phyloP scores from a whole-genome alignment of 2,329 filamentous ascomycete species.

The Trichoderma sp. region DNA sequence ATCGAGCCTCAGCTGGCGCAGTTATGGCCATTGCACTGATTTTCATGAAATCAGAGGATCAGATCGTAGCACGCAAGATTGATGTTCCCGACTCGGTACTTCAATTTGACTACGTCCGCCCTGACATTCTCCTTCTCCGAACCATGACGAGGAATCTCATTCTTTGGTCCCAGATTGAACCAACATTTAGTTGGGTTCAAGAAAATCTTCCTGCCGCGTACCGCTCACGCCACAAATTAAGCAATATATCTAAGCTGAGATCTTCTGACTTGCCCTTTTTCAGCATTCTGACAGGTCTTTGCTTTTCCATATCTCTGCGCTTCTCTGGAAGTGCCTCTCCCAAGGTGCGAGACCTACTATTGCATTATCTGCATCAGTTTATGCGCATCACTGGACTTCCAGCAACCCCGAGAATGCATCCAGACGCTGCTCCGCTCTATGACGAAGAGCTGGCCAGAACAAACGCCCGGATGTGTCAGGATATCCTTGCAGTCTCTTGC shows the following conservation, averaged over 20 bases:
- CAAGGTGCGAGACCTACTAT: constrained; percentile 76
- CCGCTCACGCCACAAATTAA: constrained; percentile 63
- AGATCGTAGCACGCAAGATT: constrained; percentile 84
- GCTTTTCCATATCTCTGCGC: constrained; percentile 76
- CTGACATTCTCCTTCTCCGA: constrained; percentile 87
- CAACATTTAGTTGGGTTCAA: constrained; percentile 74
- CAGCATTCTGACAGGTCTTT: constrained; percentile 87
- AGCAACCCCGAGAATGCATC: constrained; percentile 36
- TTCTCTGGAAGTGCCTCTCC: constrained; percentile 73
- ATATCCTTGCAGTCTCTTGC: constrained; percentile 78
- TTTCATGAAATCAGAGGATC: constrained; percentile 95
- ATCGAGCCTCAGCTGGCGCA: constrained; percentile 90
- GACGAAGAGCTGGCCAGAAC: constrained; percentile 83
- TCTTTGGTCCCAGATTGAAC: constrained; percentile 83
- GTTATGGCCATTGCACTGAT: constrained; percentile 88
- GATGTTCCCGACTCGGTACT: constrained; percentile 87
- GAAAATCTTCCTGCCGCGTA: constrained; percentile 74
- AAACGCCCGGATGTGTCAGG: constrained; percentile 88
- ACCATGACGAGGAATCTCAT: constrained; percentile 90
- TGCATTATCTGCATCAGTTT: constrained; percentile 85
- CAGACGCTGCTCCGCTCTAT: constrained; percentile 58
- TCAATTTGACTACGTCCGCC: constrained; percentile 94
- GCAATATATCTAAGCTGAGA: constrained; percentile 63
- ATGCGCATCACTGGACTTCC: constrained; percentile 72
- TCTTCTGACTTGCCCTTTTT: constrained; percentile 90